A percentile compares a stretch with the other conserved stretches of the same genome.
Conservation (phyloP, 495 filamentous ascomycete genomes). For the Beverwykella pulmonaria region DNA sequence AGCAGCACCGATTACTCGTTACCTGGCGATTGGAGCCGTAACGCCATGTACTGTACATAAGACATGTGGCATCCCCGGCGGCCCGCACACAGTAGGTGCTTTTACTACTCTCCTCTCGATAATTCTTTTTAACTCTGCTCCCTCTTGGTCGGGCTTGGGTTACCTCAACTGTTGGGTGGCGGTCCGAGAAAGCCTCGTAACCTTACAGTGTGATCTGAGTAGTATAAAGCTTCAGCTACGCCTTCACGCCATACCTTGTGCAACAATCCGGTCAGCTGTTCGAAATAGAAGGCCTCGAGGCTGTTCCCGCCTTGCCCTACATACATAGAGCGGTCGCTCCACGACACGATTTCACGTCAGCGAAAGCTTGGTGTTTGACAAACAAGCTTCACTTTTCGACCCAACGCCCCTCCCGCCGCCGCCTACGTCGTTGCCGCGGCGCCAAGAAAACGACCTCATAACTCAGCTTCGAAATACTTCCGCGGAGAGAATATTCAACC, state of each 20-base stretch:
- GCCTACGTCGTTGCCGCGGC: constrained; percentile 7
- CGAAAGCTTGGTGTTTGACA: constrained; percentile 6
- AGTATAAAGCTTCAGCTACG: neutral
- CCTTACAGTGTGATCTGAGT: neutral
- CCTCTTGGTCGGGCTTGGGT: constrained; percentile 28
- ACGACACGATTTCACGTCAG: neutral
- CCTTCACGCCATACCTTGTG: constrained; percentile 8
- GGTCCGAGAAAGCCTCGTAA: constrained; percentile 22
- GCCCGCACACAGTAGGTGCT: neutral
- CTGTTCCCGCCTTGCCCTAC: neutral
- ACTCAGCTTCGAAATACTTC: neutral
- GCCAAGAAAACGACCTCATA: neutral
- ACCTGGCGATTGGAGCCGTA: constrained; percentile 27
- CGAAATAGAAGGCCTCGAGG: neutral
- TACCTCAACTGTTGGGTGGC: constrained; percentile 16
- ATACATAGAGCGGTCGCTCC: constrained; percentile 6
- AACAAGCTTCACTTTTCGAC: constrained; percentile 6
- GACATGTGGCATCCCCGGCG: neutral
- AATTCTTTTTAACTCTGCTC: neutral
- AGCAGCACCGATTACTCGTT: constrained; percentile 10
- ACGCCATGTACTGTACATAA: constrained; percentile 16
- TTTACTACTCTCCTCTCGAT: neutral
- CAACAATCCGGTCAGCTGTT: constrained; percentile 9
- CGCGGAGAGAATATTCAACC: neutral
- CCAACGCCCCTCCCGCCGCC: constrained; percentile 25